Base-by-base conservation (phyloP, 2,329 filamentous ascomycete species). In the Microdochium paspali region DNA sequence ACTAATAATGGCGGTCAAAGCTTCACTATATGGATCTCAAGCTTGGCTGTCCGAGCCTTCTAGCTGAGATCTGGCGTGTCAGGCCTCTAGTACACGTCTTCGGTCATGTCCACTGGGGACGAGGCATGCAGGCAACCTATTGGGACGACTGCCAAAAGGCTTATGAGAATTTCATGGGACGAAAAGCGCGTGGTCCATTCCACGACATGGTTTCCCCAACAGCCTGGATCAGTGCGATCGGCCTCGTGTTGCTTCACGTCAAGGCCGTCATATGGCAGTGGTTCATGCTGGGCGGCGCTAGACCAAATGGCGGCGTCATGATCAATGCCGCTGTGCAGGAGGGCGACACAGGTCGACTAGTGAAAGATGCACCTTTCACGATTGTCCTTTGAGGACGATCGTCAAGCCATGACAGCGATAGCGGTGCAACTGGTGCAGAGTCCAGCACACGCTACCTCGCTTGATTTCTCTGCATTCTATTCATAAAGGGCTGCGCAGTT, bases 31-130 rank as follows among this genome's bases (percentile, higher is more conserved):
- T 82, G 28, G 84, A 84, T 54, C 74, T 81, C 45, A 80, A 74
- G 2, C 68, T 89, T 42, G 89, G 87, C 47, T 90, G 86, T 54
- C 77, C 81, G 6, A 75, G 78, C 48, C 73, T 95, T 5, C 72
- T 91, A 5, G 66, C 72, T 13, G 89, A 94, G 58, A 65, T 86
- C 18, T 87, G 85, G 81, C 78, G 85, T 30, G 80, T 89, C 10
- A 81, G 79, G 51, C 90, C 90, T 0, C 71, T 71, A 12, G 68
- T 95, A 13, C 88, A 95, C 63, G 76, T 95, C 44, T 95, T 93
- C 61, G 90, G 89, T 1, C 90, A 95, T 64, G 77, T 90, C 23
- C 90, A 95, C 67, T 85, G 76, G 58, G 86, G 80, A 9, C 77
- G 85, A 43, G 90, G 89, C 15, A 71, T 70, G 40, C 81, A 90